Conservation (phyloP, 2,329 filamentous ascomycete genomes). For the Emmonsia crescens region DNA sequence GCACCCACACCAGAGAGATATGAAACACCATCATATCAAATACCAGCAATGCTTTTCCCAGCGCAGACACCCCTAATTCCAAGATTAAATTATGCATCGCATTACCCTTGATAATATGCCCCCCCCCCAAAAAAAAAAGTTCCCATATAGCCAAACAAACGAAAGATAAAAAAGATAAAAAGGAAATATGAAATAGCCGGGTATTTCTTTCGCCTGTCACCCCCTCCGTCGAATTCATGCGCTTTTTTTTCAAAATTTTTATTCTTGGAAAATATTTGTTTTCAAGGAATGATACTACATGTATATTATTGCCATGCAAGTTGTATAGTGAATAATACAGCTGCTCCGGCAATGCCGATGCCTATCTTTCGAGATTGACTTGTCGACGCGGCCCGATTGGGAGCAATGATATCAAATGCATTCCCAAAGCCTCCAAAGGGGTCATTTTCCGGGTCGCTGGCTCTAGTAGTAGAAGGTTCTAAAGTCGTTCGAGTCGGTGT, state of each 20-base stretch:
- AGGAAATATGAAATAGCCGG: background rate
- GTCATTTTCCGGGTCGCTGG: background rate
- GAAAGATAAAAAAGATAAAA: background rate
- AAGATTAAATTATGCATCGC: background rate
- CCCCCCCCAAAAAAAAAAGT: background rate
- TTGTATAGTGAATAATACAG: background rate
- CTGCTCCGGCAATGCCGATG: background rate
- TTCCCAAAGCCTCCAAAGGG: slow-evolving; percentile 6
- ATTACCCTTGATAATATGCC: background rate
- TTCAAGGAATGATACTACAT: background rate
- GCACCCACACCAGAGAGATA: background rate
- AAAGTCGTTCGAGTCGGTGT: background rate
- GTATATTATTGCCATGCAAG: background rate
- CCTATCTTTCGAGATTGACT: background rate
- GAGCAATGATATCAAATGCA: slow-evolving; percentile 3
- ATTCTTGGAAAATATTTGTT: background rate
- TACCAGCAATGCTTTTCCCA: background rate
- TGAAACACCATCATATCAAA: background rate
- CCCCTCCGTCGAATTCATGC: background rate
- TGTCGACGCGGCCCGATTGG: background rate
- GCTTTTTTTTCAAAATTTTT: background rate
- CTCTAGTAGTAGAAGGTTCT: background rate
- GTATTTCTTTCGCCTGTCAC: background rate
- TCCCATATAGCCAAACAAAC: background rate
- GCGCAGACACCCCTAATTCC: background rate